These are phyloP conservation scores for Phyllosticta ampelicida DNA, from an alignment of 2,329 filamentous ascomycete species.

Conservation along the genomic window DNA sequence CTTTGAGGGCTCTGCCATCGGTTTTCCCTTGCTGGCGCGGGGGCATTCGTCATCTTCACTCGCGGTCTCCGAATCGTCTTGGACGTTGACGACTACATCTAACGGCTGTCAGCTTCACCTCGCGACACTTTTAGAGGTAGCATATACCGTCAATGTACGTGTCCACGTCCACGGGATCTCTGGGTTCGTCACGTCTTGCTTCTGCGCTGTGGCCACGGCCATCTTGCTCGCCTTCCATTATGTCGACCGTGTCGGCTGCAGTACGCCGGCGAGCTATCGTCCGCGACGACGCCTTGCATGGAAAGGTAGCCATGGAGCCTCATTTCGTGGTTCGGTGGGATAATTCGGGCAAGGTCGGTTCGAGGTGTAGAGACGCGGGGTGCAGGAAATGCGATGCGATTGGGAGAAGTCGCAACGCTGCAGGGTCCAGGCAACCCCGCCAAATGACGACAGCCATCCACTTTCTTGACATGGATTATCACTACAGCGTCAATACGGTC, in stretches of 20 bases:
- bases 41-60: neutral
- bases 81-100: neutral
- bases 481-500: too few relatives aligned
- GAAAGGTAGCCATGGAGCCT: neutral
- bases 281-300: slow-evolving; percentile 2
- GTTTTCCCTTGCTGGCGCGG: neutral
- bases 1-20: slow-evolving; percentile 3
- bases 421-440: neutral
- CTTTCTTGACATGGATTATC: neutral
- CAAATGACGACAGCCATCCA: neutral
- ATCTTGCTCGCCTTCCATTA: slow-evolving; percentile 11
- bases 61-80: neutral
- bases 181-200: slow-evolving; percentile 25
- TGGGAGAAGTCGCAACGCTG: neutral
- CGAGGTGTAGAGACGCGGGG: neutral
- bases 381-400: neutral
- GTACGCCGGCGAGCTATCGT: neutral
- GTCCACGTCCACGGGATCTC: slow-evolving; percentile 17
- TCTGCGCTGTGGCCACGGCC: slow-evolving; percentile 32
- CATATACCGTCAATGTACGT: slow-evolving; percentile 22
- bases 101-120: neutral
- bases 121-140: neutral
- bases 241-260: slow-evolving; percentile 1
- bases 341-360: neutral
- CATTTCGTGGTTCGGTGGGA: neutral